Base-by-base conservation (phyloP, 768 basidiomycete genomes). In the Ephemerocybe angulata region DNA sequence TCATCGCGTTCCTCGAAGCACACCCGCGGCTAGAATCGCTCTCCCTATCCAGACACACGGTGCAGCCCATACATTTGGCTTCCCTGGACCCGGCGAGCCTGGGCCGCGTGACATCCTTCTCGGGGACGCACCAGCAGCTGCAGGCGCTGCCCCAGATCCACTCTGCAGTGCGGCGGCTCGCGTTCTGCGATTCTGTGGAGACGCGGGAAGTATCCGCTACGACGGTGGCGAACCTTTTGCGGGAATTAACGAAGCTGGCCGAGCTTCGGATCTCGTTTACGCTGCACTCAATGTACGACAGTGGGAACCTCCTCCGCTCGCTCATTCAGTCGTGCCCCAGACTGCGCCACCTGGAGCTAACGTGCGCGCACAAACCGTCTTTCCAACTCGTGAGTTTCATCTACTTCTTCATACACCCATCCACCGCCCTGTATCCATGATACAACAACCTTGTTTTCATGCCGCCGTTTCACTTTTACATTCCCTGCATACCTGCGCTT, bases 251-350 rank as follows among this genome's bases (percentile, higher is more conserved):
- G 19, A 72, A 73, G 4, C 75, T 90, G 24, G 77, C 73, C 12
- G 77, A 82, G 37, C 73, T 90, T 53, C 83, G 78, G 51, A 79
- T 90, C 40, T 73, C 81, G 15, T 90, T 90, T 63, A 77, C 80
- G 35, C 77, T 90, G 48, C 85, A 89, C 62, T 84, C 83, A 1
- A 83, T 84, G 62, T 89, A 89, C 62, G 88, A 90, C 60, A 85
- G 85, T 62, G 84, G 82, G 25, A 83, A 83, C 60, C 71, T 89
- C 54, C 73, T 90, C 30, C 81, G 85, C 42, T 83, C 85, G 3
- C 77, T 90, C 54, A 80, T 83, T 50, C 70, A 81, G 12, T 78
- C 85, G 0, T 89, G 87, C 62, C 87, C 88, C 11, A 76, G 78
- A 50, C 73, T 90, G 33, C 74, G 71, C 30, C 79, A 84, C 63